phyloP scores from a whole-genome alignment of 495 filamentous ascomycete genomes.

The Neurospora hispaniola region DNA sequence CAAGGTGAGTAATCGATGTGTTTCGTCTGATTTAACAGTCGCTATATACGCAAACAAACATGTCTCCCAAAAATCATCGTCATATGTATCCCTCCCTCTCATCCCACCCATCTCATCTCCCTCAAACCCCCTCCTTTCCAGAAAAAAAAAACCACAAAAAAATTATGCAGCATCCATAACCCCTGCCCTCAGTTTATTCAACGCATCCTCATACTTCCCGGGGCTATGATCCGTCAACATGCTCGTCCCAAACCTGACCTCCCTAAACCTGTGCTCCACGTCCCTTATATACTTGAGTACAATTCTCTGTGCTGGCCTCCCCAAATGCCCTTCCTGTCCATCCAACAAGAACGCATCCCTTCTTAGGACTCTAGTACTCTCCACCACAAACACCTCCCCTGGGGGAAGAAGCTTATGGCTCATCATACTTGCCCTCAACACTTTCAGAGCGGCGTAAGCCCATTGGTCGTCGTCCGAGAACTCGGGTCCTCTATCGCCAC shows the following conservation, averaged over 20 bases:
- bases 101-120: background rate
- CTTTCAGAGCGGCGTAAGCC: slow-evolving; percentile 58
- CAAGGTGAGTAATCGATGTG: background rate
- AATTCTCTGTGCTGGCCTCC: slow-evolving; percentile 51
- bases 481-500: background rate
- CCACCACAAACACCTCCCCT: slow-evolving; percentile 65
- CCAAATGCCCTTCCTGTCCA: slow-evolving; percentile 35
- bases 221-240: slow-evolving; percentile 73
- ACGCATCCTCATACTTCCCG: slow-evolving; percentile 54
- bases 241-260: slow-evolving; percentile 58
- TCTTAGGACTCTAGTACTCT: slow-evolving; percentile 50
- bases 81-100: background rate
- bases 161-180: slow-evolving; percentile 13
- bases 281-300: slow-evolving; percentile 56
- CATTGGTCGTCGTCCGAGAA: slow-evolving; percentile 52
- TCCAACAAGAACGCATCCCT: slow-evolving; percentile 41
- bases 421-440: slow-evolving; percentile 56
- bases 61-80: background rate
- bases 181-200: slow-evolving; percentile 29
- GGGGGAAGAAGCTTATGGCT: slow-evolving; percentile 63
- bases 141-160: background rate
- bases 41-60: background rate
- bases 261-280: slow-evolving; percentile 56
- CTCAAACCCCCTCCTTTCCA: background rate
- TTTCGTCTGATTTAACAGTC: background rate